These are phyloP conservation scores for Melampsora larici-populina DNA, from an alignment of 1,284 basidiomycete genomes.

Conservation along the genomic window DNA sequence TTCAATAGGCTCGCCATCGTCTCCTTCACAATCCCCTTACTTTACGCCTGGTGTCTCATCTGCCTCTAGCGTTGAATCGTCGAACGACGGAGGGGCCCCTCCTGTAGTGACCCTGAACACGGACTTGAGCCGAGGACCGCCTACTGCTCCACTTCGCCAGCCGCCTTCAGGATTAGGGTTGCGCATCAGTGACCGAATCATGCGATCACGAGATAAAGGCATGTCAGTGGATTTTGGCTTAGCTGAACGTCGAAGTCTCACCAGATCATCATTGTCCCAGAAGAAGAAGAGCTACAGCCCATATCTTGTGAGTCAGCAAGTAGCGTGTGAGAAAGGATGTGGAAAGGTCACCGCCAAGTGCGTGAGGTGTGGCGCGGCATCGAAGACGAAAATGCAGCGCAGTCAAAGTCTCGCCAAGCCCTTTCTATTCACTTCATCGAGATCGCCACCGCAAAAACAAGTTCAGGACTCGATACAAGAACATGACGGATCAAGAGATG, in stretches of 20 bases:
- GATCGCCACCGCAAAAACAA: no score
- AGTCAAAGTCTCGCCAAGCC: conserved; percentile 30
- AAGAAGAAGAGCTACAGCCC: conserved; percentile 26
- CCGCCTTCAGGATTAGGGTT: not conserved
- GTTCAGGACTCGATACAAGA: no score
- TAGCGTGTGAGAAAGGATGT: conserved; percentile 32
- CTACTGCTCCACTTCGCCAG: no score
- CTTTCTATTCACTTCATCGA: not conserved
- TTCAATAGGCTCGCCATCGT: conserved; percentile 18
- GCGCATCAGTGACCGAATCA: not conserved
- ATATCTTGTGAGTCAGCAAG: conserved; percentile 24
- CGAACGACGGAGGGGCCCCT: not conserved
- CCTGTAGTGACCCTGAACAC: not conserved
- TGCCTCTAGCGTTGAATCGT: not conserved
- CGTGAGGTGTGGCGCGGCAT: conserved; percentile 30
- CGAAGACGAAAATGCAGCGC: conserved; percentile 29
- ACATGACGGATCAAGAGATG: no score
- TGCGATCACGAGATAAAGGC: conserved; percentile 23
- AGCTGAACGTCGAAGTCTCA: not conserved
- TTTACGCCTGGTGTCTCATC: conserved; percentile 6
- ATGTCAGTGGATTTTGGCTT: conserved; percentile 35
- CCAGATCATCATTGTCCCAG: conserved; percentile 22
- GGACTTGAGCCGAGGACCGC: not conserved
- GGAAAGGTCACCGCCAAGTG: conserved; percentile 40
- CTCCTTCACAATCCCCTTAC: conserved; percentile 30